Percentiles rank a stretch among this genome's conserved stretches.
Conservation (phyloP, 352 stramenopile genomes). For the Phytophthora nicotianae region DNA sequence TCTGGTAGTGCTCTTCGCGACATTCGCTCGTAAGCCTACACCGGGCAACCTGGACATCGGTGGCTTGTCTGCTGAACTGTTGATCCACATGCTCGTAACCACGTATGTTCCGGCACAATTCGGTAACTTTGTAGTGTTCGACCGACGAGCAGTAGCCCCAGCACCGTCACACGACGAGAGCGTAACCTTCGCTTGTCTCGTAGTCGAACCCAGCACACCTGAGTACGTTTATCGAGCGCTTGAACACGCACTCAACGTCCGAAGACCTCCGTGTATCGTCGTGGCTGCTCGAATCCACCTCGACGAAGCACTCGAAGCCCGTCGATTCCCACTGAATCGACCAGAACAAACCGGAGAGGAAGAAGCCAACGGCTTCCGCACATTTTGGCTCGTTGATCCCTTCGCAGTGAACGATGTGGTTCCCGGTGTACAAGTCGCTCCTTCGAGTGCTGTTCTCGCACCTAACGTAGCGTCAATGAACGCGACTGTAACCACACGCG, state of each 20-base stretch:
- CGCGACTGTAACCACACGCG: conserved; percentile 84
- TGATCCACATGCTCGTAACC: conserved; percentile 92
- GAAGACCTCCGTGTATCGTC: conserved; percentile 85
- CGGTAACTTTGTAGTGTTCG: conserved; percentile 90
- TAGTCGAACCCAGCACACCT: conserved; percentile 45
- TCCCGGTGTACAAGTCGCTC: conserved; percentile 66
- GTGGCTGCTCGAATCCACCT: conserved; percentile 45
- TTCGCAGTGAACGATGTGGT: conserved; percentile 63
- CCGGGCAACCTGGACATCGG: conserved; percentile 84
- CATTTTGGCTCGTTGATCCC: conserved; percentile 74
- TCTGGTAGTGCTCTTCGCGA: conserved; percentile 90
- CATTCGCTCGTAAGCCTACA: conserved; percentile 85
- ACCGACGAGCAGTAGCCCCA: conserved; percentile 67
- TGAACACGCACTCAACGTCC: conserved; percentile 89
- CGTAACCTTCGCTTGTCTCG: conserved; percentile 49
- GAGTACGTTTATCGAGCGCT: conserved; percentile 76
- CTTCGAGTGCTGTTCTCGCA: conserved; percentile 73
- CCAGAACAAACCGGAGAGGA: conserved; percentile 93
- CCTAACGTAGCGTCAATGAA: conserved; percentile 74
- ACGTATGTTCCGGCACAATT: conserved; percentile 94
- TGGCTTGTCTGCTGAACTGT: conserved; percentile 81
- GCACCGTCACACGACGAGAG: conserved; percentile 51
- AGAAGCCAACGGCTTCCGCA: conserved; percentile 87
- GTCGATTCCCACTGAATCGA: conserved; percentile 75
- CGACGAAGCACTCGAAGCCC: conserved; percentile 17